Percentiles rank a stretch among this genome's conserved stretches.
Evolutionary conservation across 1,284 basidiomycete genomes (phyloP).

Genomic region (Rhizoctonia solani): DNA sequence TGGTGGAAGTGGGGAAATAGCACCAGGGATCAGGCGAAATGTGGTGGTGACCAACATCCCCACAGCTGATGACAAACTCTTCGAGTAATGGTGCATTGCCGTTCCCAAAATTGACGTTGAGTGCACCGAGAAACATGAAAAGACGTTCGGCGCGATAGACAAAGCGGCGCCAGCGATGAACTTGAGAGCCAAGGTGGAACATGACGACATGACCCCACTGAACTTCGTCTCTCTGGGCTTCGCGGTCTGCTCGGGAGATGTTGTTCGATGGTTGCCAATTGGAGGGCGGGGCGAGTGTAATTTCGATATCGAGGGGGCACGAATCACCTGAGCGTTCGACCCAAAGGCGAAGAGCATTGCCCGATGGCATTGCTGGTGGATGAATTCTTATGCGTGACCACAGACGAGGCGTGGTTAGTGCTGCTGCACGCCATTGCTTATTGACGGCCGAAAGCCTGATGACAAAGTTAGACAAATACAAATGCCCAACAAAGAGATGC

Average conservation of each 20-base stretch:
- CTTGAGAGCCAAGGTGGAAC: constrained; percentile 73
- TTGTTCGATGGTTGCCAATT: constrained; percentile 32
- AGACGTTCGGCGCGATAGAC: constrained; percentile 75
- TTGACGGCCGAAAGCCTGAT: constrained; percentile 34
- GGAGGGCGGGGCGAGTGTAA: constrained; percentile 54
- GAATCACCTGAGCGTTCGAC: constrained; percentile 70
- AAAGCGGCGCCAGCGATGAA: constrained; percentile 74
- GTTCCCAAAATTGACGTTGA: constrained; percentile 55
- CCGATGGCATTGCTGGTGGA: constrained; percentile 66
- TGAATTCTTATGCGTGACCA: constrained; percentile 65
- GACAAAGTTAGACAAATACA: background rate
- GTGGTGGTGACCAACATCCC: constrained; percentile 48
- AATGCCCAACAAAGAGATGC: constrained; percentile 57
- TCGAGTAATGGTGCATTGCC: constrained; percentile 60
- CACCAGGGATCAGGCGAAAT: constrained; percentile 34
- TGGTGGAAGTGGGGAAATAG: constrained; percentile 22
- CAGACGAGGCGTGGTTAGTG: constrained; percentile 36
- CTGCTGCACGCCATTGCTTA: constrained; percentile 33
- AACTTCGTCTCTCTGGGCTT: constrained; percentile 33
- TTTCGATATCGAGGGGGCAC: constrained; percentile 74
- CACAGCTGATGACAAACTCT: constrained; percentile 75
- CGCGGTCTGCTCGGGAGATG: constrained; percentile 24
- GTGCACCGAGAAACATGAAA: constrained; percentile 67
- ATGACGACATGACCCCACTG: constrained; percentile 79
- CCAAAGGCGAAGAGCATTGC: constrained; percentile 78